Evolutionary conservation across 1,284 basidiomycete species (phyloP).

Genomic region (Wolfiporia cocos): DNA sequence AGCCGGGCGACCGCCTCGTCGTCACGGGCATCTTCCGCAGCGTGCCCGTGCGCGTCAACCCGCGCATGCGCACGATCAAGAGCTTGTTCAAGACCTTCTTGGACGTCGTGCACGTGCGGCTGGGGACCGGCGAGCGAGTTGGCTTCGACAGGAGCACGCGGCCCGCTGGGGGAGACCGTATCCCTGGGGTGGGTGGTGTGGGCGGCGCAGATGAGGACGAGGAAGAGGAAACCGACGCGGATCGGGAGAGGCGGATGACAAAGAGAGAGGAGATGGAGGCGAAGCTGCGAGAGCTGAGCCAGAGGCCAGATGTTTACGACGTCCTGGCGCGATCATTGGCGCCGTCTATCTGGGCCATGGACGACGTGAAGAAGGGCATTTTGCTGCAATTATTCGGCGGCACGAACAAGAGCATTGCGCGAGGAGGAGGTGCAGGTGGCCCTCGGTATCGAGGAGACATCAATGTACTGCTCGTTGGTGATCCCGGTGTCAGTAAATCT

Average conservation of each 20-base stretch:
- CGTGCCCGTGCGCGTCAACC: slow-evolving; percentile 90
- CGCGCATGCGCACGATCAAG: slow-evolving; percentile 87
- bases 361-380: slow-evolving; percentile 98
- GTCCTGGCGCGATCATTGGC: slow-evolving; percentile 83
- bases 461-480: slow-evolving; percentile 95
- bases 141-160: slow-evolving; percentile 82
- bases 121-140: slow-evolving; percentile 67
- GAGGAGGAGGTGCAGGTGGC: slow-evolving; percentile 92
- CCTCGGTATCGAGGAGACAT: slow-evolving; percentile 97
- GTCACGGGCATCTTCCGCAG: slow-evolving; percentile 95
- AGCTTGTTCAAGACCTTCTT: slow-evolving; percentile 96
- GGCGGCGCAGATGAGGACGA: slow-evolving; percentile 59
- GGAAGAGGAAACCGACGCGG: slow-evolving; percentile 34
- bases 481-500: slow-evolving; percentile 96
- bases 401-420: slow-evolving; percentile 92
- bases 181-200: slow-evolving; percentile 81
- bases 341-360: slow-evolving; percentile 97
- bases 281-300: slow-evolving; percentile 66
- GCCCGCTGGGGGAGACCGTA: slow-evolving; percentile 57
- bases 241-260: slow-evolving; percentile 36
- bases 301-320: slow-evolving; percentile 83
- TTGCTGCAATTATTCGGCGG: slow-evolving; percentile 95
- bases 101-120: slow-evolving; percentile 90
- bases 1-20: slow-evolving; percentile 90
- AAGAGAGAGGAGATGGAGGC: slow-evolving; percentile 53